A percentile compares a stretch with the other conserved stretches of the same genome.
These are phyloP conservation scores for Alternaria conjuncta DNA, from an alignment of 2,329 filamentous ascomycete species.

Conservation along the genomic window DNA sequence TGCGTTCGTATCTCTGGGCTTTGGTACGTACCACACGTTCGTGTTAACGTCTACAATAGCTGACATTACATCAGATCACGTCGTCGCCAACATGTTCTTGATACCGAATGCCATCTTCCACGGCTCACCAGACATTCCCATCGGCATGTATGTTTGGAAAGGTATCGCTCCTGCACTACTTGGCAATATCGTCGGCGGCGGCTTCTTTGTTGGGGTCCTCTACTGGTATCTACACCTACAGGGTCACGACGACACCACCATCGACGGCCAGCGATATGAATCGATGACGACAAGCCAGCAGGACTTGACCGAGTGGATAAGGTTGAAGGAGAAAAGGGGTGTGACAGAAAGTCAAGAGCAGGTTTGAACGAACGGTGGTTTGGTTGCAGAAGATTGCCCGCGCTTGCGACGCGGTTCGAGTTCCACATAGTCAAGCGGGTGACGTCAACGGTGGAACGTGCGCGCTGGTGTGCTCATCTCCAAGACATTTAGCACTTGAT, in stretches of 20 bases:
- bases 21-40: conserved; percentile 11
- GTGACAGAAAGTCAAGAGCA: neutral
- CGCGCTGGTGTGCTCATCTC: no score
- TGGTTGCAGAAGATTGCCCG: neutral
- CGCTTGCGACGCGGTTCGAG: neutral
- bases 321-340: neutral
- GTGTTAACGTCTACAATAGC: neutral
- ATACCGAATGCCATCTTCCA: conserved; percentile 35
- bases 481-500: no score
- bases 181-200: conserved; percentile 31
- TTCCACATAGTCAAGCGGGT: neutral
- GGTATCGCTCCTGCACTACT: conserved; percentile 32
- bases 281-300: neutral
- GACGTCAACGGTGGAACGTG: no score
- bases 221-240: conserved; percentile 10
- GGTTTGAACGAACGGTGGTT: neutral
- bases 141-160: conserved; percentile 39
- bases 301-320: neutral
- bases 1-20: conserved; percentile 30
- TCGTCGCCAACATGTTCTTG: conserved; percentile 40
- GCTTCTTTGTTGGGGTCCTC: conserved; percentile 7
- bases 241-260: neutral
- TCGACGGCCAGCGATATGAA: conserved; percentile 8
- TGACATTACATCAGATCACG: conserved; percentile 21
- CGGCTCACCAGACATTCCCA: conserved; percentile 22